Base-by-base conservation (phyloP, 352 stramenopile genomes). In the Phytophthora cactorum region DNA sequence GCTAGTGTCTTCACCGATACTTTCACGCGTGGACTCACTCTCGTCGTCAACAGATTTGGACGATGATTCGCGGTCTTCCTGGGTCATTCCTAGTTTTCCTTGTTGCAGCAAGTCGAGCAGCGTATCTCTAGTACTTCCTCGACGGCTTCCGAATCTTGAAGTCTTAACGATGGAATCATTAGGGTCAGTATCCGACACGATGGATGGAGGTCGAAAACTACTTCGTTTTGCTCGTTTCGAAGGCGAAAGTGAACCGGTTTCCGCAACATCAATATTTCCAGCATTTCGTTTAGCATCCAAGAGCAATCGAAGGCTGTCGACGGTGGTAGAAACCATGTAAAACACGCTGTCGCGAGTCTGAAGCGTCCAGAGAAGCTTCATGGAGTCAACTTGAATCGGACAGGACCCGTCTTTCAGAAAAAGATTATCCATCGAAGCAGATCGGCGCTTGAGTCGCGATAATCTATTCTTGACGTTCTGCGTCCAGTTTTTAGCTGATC, bases 351-450 rank as follows among this genome's bases (percentile, higher is more conserved):
- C 86, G 29, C 88, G 79, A 14, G 85, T 91, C 58, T 90, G 80
- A 41, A 95, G 66, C 1, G 85, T 93, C 88, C 88, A 95, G 6
- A 93, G 55, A 2, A 95, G 62, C 52, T 89, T 90, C 82, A 93
- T 91, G 0, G 86, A 84, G 45, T 95, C 85, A 1, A 95, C 74
- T 78, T 95, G 87, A 31, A 95, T 93, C 1, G 87, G 87, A 36
- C 82, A 79, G 0, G 84, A 91, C 0, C 84, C 85, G 51, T 91
- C 85, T 49, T 89, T 89, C 2, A 90, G 43, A 12, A 91, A 68
- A 15, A 91, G 67, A 36, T 92, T 92, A 51, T 91, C 82, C 80
- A 89, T 92, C 2, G 82, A 89, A 1, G 81, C 74, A 22, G 82
- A 84, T n/a, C 83, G 67, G 11, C 73, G 76, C 50, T 92, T 93